These are phyloP conservation scores for Lenzites betulinus DNA, from an alignment of 768 basidiomycete species.

Conservation along the genomic window DNA sequence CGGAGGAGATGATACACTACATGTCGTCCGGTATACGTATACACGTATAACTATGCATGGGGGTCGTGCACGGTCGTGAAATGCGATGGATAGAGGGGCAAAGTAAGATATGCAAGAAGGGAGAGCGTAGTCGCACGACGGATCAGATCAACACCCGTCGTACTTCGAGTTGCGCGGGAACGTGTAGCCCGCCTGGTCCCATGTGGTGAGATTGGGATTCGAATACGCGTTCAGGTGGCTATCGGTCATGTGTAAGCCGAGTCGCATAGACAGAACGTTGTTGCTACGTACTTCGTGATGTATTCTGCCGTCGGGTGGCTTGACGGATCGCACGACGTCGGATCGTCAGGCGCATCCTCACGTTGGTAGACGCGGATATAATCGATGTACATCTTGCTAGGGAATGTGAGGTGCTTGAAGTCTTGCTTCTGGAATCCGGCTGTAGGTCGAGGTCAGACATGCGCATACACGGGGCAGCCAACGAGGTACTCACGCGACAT, in stretches of 20 bases:
- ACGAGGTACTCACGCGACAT: conserved; percentile 54
- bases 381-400: conserved; percentile 80
- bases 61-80: conserved; percentile 19
- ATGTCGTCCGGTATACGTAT: conserved; percentile 19
- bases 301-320: conserved; percentile 80
- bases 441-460: conserved; percentile 20
- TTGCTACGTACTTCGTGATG: conserved; percentile 53
- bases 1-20: conserved; percentile 16
- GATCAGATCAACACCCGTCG: conserved; percentile 36
- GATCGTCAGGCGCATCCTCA: conserved; percentile 54
- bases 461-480: not conserved
- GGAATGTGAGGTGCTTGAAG: conserved; percentile 73
- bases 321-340: conserved; percentile 78
- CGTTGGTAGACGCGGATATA: conserved; percentile 91
- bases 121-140: not conserved
- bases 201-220: conserved; percentile 85
- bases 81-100: conserved; percentile 7
- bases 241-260: not conserved
- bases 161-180: conserved; percentile 68
- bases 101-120: conserved; percentile 5
- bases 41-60: conserved; percentile 21
- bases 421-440: conserved; percentile 74
- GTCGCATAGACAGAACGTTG: not conserved
- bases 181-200: conserved; percentile 72
- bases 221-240: conserved; percentile 61